Evolutionary conservation across 2,329 filamentous ascomycete species (phyloP).

Genomic region (Venturia nashicola): DNA sequence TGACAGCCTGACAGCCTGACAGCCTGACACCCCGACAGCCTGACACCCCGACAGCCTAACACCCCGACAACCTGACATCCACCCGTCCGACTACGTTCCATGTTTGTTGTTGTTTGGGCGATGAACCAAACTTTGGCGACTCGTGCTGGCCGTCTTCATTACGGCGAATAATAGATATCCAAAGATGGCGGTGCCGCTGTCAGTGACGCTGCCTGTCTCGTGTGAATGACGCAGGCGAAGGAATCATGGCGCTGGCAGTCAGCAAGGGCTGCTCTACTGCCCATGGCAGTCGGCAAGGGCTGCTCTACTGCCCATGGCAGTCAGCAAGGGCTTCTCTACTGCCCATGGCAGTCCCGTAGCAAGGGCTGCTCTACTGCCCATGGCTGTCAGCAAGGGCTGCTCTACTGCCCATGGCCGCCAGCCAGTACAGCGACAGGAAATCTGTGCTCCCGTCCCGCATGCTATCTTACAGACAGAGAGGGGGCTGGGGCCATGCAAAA

Average conservation of each 20-base stretch:
- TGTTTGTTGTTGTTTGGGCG: slow-evolving; percentile 2
- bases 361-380: not conserved
- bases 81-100: not conserved
- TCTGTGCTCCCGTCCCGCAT: not conserved
- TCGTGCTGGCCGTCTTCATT: not conserved
- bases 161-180: not conserved
- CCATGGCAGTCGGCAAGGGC: not conserved
- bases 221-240: not conserved
- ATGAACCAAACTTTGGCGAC: not conserved
- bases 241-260: not conserved
- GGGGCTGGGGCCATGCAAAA: not conserved
- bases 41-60: not conserved
- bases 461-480: too few relatives aligned
- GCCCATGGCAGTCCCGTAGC: too few relatives aligned
- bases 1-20: too few relatives aligned
- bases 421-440: not conserved
- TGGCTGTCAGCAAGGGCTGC: not conserved
- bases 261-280: too few relatives aligned
- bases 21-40: not conserved
- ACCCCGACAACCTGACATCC: too few relatives aligned
- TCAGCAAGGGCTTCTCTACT: not conserved
- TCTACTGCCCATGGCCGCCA: not conserved
- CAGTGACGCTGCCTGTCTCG: not conserved
- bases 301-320: too few relatives aligned
- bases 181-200: not conserved